A percentile compares a stretch with the other conserved stretches of the same genome.
Evolutionary conservation across 139 green algal genomes (phyloP).

Genomic region (Chlorella sorokiniana): DNA sequence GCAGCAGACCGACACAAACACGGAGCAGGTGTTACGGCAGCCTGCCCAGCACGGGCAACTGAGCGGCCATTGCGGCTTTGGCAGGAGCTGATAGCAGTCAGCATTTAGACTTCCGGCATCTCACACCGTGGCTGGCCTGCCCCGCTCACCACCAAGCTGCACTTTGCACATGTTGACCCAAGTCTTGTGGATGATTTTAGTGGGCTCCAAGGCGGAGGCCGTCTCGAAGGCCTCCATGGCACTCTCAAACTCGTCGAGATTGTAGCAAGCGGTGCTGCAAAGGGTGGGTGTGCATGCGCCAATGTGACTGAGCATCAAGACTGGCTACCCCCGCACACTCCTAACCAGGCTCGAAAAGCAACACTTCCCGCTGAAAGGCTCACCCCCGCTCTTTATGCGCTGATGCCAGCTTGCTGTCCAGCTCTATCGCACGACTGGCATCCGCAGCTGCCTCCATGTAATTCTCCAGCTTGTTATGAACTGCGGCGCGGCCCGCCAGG

Average conservation of each 20-base stretch:
- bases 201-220: constrained; percentile 57
- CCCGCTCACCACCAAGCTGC: constrained; percentile 31
- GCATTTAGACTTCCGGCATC: neutral
- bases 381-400: constrained; percentile 59
- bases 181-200: constrained; percentile 75
- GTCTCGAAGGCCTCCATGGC: constrained; percentile 78
- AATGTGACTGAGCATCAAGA: neutral
- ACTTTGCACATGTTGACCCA: constrained; percentile 43
- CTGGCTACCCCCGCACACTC: no score
- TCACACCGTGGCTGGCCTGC: neutral
- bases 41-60: no score
- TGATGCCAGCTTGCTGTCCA: constrained; percentile 59
- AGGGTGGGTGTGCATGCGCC: neutral
- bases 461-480: constrained; percentile 71
- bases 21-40: no score
- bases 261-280: constrained; percentile 15
- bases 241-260: constrained; percentile 89
- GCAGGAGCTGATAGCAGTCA: no score
- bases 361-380: no score
- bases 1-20: neutral
- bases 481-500: constrained; percentile 46
- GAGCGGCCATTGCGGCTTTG: no score
- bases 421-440: constrained; percentile 70
- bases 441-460: constrained; percentile 76
- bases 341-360: no score